Evolutionary conservation across 495 filamentous ascomycete genomes (phyloP).

Genomic region (Parathielavia hyrcaniae): DNA sequence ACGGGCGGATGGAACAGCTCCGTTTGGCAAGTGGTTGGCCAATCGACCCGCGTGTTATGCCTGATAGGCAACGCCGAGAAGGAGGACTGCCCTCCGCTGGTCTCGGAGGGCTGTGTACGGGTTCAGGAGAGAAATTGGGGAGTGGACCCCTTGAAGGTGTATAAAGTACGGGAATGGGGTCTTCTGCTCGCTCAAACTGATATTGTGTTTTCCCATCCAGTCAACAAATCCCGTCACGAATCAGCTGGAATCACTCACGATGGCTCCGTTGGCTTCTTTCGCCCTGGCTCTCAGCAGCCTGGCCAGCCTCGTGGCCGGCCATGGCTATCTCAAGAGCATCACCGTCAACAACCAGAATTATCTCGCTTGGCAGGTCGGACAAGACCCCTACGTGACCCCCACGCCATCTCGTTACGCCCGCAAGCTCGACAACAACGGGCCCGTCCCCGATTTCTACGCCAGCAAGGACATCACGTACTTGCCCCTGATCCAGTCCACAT

Average conservation of each 20-base stretch:
- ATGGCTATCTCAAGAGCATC: conserved; percentile 23
- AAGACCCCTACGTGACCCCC: conserved; percentile 21
- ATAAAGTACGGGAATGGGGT: neutral
- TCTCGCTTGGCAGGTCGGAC: conserved; percentile 22
- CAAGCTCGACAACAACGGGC: conserved; percentile 18
- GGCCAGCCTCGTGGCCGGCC: conserved; percentile 16
- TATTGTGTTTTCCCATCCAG: neutral
- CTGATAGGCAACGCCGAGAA: conserved; percentile 2
- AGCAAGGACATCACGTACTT: conserved; percentile 19
- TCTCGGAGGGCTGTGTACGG: no score
- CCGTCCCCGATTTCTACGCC: conserved; percentile 22
- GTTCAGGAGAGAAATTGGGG: neutral
- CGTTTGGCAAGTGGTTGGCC: conserved; percentile 7
- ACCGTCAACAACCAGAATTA: conserved; percentile 21
- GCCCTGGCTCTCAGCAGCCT: conserved; percentile 7
- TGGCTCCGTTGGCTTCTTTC: neutral
- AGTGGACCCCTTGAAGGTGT: neutral
- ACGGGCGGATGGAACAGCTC: conserved; percentile 9
- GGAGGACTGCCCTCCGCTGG: neutral
- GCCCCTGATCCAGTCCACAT: neutral
- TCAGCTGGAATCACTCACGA: neutral
- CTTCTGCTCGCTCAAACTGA: neutral
- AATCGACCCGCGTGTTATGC: neutral
- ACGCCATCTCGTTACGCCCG: conserved; percentile 21
- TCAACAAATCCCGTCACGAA: neutral